Evolutionary conservation across 768 basidiomycete species (phyloP).

Genomic region (Boletus barrowsii): DNA sequence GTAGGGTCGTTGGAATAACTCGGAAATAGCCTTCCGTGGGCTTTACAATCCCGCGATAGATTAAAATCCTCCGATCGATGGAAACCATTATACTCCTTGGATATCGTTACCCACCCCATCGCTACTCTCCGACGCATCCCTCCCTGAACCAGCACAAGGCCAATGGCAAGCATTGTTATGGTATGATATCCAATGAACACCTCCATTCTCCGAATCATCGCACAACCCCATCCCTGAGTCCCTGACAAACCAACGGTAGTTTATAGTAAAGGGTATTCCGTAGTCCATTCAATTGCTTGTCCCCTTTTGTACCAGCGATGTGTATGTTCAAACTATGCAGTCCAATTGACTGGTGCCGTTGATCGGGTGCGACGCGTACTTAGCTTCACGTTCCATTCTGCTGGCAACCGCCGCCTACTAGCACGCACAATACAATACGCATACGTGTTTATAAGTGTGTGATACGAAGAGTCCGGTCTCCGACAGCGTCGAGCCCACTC

Average conservation of each 20-base stretch:
- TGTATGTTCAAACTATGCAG: background rate
- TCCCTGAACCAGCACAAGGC: background rate
- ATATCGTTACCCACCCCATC: background rate
- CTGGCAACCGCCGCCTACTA: background rate
- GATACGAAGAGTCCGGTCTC: no score
- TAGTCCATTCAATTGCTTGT: no score
- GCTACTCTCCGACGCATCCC: background rate
- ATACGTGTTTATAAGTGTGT: no score
- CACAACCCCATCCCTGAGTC: background rate
- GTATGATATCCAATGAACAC: no score
- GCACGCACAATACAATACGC: background rate
- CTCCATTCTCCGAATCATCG: no score
- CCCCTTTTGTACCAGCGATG: no score
- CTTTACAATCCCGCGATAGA: background rate
- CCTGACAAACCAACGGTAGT: background rate
- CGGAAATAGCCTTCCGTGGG: background rate
- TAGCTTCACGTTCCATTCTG: background rate
- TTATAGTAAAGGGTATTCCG: background rate
- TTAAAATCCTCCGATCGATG: background rate
- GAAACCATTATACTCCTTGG: no score
- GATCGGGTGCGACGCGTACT: no score
- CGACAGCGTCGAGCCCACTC: no score
- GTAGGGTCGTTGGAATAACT: background rate
- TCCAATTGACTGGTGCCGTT: no score
- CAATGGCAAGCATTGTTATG: no score